These are phyloP conservation scores for Leccinum longicurvipes DNA, from an alignment of 768 basidiomycete species.

Conservation along the genomic window DNA sequence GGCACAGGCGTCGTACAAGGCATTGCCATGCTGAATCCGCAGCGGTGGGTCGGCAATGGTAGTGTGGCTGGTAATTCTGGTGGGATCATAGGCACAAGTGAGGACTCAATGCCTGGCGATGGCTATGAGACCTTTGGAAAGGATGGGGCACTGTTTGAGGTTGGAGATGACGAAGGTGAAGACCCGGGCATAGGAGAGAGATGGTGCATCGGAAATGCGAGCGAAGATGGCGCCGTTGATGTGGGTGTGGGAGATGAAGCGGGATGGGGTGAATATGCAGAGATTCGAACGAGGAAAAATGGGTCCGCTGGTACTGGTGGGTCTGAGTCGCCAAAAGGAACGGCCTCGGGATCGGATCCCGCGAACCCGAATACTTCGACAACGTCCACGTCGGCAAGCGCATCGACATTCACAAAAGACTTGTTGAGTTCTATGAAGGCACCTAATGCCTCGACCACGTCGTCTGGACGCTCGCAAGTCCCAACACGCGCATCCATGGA, in stretches of 20 bases:
- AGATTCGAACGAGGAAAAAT: constrained; percentile 1
- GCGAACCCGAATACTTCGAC: background rate
- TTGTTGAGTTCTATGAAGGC: background rate
- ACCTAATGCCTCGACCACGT: background rate
- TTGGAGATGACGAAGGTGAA: constrained; percentile 40
- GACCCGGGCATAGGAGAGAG: constrained; percentile 16
- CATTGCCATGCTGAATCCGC: constrained; percentile 86
- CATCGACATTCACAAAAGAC: constrained; percentile 1
- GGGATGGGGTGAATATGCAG: constrained; percentile 23
- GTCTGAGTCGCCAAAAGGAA: background rate
- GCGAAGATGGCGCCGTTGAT: background rate
- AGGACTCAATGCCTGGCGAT: background rate
- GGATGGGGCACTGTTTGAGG: constrained; percentile 49
- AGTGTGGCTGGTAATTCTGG: constrained; percentile 1
- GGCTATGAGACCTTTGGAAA: constrained; percentile 24
- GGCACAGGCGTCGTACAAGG: constrained; percentile 78
- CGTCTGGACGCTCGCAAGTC: constrained; percentile 12
- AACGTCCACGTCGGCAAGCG: background rate
- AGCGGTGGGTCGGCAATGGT: constrained; percentile 66
- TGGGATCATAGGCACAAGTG: background rate
- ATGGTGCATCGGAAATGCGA: constrained; percentile 4
- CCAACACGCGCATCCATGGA: constrained; percentile 11
- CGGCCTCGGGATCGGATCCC: background rate
- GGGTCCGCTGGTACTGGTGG: background rate
- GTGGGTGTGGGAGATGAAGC: constrained; percentile 18